Base-by-base conservation (phyloP, 23 red algal species). In the Gracilaria gracilis region DNA sequence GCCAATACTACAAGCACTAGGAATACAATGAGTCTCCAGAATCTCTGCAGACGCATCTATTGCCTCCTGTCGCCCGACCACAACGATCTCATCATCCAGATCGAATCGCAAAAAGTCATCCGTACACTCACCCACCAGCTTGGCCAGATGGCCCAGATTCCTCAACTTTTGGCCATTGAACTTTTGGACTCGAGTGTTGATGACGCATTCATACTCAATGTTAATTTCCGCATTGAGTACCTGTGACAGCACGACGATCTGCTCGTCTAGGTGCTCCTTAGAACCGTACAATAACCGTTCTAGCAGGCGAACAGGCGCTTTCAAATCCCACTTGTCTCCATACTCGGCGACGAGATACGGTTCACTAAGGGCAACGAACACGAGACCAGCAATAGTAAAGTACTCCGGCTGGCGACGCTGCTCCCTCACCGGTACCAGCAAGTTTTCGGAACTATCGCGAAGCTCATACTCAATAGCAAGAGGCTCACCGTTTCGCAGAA, bases 181-280 rank as follows among this genome's bases (percentile, higher is more conserved):
- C 21, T 90, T 83, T 23, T 86, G 61, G 57, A 98, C 51, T 57
- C 88, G 75, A 11, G 83, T 74, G 80, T 95, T 89, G 28, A 67
- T 85, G 11, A 99, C 70, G 13, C 66, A 67, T 61, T 96, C 89
- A 71, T 96, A 96, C 23, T 90, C 97, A 24, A 88, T 71, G 79
- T 93, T 99, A 57, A 99, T 95, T 15, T 87, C 81, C 33, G 91
- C 81, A 61, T 88, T 89, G 24, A 99, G 81, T 36, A 99, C 97
- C 37, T 96, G 94, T 8, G 97, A 94, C 46, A 96, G 79, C 36
- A 99, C 67, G 32, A 99, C 97, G n/a, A 99, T 88, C 75, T 99
- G 86, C 67, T 98, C 75, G 57, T 90, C 87, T 14, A 67, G 24
- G 71, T 47, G 83, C 70, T 93, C 82, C 49, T 89, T 97, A 42